Percentiles rank a stretch among this genome's conserved stretches.
Evolutionary conservation across 352 stramenopile genomes (phyloP).

Genomic region (Pythium sukuiense): DNA sequence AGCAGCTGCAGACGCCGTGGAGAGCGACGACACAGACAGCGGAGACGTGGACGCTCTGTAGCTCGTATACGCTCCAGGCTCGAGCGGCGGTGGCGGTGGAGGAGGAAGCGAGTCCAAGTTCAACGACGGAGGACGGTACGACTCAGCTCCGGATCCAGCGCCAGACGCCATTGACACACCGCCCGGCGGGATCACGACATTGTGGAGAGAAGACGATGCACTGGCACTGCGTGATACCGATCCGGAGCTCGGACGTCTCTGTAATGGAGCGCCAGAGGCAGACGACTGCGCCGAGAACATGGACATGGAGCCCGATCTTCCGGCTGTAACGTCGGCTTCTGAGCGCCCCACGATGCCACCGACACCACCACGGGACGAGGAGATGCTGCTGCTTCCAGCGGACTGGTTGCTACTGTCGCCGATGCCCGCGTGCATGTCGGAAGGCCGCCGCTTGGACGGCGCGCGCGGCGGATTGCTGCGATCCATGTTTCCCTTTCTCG

Average conservation of each 20-base stretch:
- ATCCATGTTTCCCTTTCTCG: constrained; percentile 18
- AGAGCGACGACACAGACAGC: constrained; percentile 12
- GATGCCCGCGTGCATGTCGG: constrained; percentile 11
- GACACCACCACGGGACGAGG: neutral
- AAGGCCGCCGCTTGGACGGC: constrained; percentile 31
- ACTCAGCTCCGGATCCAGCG: neutral
- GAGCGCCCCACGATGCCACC: constrained; percentile 1
- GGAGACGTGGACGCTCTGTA: constrained; percentile 6
- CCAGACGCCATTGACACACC: neutral
- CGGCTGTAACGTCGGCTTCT: neutral
- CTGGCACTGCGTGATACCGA: constrained; percentile 12
- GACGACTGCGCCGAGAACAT: neutral
- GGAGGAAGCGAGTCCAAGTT: constrained; percentile 22
- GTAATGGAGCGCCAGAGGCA: neutral
- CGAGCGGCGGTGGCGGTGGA: constrained; percentile 25
- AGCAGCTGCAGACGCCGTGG: constrained; percentile 22
- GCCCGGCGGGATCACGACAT: constrained; percentile 29
- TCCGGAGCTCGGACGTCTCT: constrained; percentile 15
- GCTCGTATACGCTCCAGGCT: constrained; percentile 13
- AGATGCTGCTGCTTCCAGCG: constrained; percentile 1
- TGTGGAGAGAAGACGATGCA: constrained; percentile 13
- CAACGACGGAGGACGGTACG: constrained; percentile 7
- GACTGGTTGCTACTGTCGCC: constrained; percentile 1
- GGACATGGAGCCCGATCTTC: constrained; percentile 1
- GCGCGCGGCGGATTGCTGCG: constrained; percentile 28